Evolutionary conservation across 2,329 filamentous ascomycete genomes (phyloP), one percentile per base, ranked within the genome.

Genomic region (Hypoxylon sp.): DNA sequence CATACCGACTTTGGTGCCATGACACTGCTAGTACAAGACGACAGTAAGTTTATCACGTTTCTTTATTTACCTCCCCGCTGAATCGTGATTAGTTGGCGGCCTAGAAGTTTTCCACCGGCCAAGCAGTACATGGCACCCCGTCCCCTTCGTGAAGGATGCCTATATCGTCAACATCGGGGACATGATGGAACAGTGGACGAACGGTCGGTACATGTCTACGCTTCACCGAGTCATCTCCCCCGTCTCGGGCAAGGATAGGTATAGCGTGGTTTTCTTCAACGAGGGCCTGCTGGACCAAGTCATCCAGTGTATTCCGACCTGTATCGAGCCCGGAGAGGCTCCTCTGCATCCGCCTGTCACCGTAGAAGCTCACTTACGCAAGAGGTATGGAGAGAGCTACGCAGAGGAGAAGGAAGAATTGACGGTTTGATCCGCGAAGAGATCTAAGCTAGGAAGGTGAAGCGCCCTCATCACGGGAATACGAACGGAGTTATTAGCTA

Each of bases 291-390:
- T 71, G 15, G 70, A 73, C 29, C 67, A 71, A 47, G 64, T 74
- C 3, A 71, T 76, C 27, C 70, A 75, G 42, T 70, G 69, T 42
- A 69, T 76, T 21, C 70, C 73, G 4, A 73, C 69, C 0, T 76
- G 74, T 52, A 49, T 75, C n/a, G 47, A 63, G 11, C 52, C 64
- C 1, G 72, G 73, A 11, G 69, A 74, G 52, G 59, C 55, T 27
- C 67, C 74, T 9, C 54, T 64, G 17, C 70, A 73, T 48, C 62
- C 67, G 33, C 70, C 74, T 2, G 61, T 74, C 10, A 70, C 53
- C 7, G 73, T 74, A 1, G 74, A 75, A 57, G 65, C 66, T 2
- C 72, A 75, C 54, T 50, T 74, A 21, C 48, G 56, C 35, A 61
- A 67, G 47, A 57, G 62, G 27, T 65, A 63, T 15, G 60, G 45